phyloP scores from a whole-genome alignment of 1,284 basidiomycete genomes.

The Melanopsichium pennsylvanicum region DNA sequence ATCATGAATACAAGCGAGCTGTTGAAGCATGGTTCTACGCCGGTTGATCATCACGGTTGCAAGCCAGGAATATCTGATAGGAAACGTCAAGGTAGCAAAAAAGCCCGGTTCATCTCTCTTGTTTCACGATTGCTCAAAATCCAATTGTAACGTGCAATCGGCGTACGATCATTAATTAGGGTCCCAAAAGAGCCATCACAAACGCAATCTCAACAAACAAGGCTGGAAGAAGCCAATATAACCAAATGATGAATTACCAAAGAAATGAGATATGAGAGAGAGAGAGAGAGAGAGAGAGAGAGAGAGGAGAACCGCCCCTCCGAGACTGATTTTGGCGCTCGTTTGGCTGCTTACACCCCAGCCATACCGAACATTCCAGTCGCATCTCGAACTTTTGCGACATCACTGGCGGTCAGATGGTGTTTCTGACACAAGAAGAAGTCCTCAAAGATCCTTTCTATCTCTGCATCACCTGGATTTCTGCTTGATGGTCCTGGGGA shows the following conservation, averaged over 20 bases:
- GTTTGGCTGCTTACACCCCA: slow-evolving; percentile 24
- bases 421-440: slow-evolving; percentile 62
- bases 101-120: not conserved
- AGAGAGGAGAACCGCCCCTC: not conserved
- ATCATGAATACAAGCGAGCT: slow-evolving; percentile 37
- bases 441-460: slow-evolving; percentile 62
- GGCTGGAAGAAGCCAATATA: too few species aligned
- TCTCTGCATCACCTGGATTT: slow-evolving; percentile 56
- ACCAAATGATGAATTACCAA: too few species aligned
- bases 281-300: too few species aligned
- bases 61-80: too few species aligned
- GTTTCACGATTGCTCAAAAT: slow-evolving; percentile 6
- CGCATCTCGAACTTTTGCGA: slow-evolving; percentile 57
- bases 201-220: too few species aligned
- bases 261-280: too few species aligned
- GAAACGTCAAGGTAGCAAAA: too few species aligned
- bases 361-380: slow-evolving; percentile 63
- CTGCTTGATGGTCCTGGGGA: slow-evolving; percentile 30
- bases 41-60: not conserved
- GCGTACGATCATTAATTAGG: too few species aligned
- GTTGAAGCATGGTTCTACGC: slow-evolving; percentile 24
- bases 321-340: too few species aligned
- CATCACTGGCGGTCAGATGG: slow-evolving; percentile 59
- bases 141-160: too few species aligned
- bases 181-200: not conserved